A percentile compares a stretch with the other conserved stretches of the same genome.
Evolutionary conservation across 306 rosid species (phyloP).

Genomic region (Betula pendula): DNA sequence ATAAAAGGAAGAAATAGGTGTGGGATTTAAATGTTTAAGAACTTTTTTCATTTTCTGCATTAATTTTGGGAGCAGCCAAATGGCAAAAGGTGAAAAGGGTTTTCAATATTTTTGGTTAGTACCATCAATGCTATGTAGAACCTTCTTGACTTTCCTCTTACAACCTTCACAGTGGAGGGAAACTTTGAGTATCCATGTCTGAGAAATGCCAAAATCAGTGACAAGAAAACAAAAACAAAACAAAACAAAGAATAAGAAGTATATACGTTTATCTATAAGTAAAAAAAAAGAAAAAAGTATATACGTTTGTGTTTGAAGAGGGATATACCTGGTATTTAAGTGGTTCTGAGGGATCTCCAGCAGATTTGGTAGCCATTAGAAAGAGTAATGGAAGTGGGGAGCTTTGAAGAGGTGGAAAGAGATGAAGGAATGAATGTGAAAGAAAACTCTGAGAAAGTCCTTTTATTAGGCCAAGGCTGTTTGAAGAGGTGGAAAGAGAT

Average conservation of each 20-base stretch:
- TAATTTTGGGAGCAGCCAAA: slow-evolving; percentile 4
- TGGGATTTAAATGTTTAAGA: no score
- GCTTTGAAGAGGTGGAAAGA: neutral
- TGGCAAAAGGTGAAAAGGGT: no score
- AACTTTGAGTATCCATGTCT: slow-evolving; percentile 80
- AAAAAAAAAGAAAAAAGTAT: neutral
- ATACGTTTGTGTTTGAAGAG: neutral
- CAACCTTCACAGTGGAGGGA: slow-evolving; percentile 92
- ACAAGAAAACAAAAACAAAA: neutral
- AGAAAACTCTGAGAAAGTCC: neutral
- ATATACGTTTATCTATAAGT: slow-evolving; percentile 1
- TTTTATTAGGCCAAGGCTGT: no score
- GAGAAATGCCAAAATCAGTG: slow-evolving; percentile 17
- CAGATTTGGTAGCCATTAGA: slow-evolving; percentile 52
- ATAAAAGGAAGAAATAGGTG: slow-evolving; percentile 9
- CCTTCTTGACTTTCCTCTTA: slow-evolving; percentile 78
- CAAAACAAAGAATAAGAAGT: neutral
- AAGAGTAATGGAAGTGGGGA: slow-evolving; percentile 20
- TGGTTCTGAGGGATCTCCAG: slow-evolving; percentile 34
- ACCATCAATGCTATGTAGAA: slow-evolving; percentile 80
- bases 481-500: no score
- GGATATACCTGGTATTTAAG: slow-evolving; percentile 53
- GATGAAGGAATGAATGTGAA: slow-evolving; percentile 33
- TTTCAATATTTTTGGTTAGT: slow-evolving; percentile 23
- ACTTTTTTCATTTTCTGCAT: slow-evolving; percentile 5